phyloP scores from a whole-genome alignment of 345 rosid genomes.

The Xanthoceras sorbifolium region DNA sequence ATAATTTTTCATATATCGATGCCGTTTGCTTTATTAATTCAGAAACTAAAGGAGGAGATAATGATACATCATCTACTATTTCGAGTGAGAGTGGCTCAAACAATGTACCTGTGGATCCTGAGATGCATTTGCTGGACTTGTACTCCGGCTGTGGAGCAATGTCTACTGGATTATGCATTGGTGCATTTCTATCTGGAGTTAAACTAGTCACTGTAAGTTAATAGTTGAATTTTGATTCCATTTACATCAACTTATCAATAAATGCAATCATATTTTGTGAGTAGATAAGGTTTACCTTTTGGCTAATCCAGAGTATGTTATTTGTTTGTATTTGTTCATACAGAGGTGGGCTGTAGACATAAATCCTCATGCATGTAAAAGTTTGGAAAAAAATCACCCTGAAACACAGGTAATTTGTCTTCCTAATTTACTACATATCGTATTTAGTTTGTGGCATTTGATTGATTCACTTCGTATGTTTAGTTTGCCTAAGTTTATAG shows the following conservation, averaged over 20 bases:
- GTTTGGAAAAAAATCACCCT: constrained; percentile 41
- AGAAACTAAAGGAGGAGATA: constrained; percentile 27
- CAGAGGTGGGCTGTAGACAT: constrained; percentile 53
- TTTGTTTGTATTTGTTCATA: neutral
- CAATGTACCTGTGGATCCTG: neutral
- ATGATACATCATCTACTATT: constrained; percentile 33
- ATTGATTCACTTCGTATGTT: neutral
- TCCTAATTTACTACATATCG: neutral
- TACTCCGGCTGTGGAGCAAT: constrained; percentile 52
- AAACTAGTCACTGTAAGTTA: constrained; percentile 36
- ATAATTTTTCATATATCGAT: neutral
- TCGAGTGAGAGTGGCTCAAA: constrained; percentile 43
- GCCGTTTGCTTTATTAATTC: neutral
- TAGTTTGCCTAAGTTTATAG: neutral
- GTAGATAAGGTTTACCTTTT: neutral
- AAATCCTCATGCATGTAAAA: constrained; percentile 39
- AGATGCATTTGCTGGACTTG: constrained; percentile 37
- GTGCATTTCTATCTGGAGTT: constrained; percentile 39
- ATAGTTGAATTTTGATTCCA: neutral
- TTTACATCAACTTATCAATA: neutral
- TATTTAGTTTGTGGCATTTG: no score
- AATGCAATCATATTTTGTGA: neutral
- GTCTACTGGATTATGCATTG: constrained; percentile 53
- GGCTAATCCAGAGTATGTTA: neutral
- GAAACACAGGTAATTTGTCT: constrained; percentile 21